Evolutionary conservation across 1,284 basidiomycete species (phyloP).

Genomic region (Vanrija pseudolonga): DNA sequence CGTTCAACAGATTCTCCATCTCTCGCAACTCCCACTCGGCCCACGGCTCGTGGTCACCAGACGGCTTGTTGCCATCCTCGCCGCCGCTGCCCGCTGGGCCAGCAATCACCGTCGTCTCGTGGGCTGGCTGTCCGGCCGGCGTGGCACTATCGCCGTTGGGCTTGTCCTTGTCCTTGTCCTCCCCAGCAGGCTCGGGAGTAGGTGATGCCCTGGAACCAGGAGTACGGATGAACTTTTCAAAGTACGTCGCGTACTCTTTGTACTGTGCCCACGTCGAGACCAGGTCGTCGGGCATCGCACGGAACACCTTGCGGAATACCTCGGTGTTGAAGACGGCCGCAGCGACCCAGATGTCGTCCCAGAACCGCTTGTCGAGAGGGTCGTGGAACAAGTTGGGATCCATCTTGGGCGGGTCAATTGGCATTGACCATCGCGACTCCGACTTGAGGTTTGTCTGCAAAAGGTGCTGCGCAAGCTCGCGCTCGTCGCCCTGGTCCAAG

Average conservation of each 20-base stretch:
- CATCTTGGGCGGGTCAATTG: slow-evolving; percentile 64
- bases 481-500: slow-evolving; percentile 51
- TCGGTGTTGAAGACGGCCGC: slow-evolving; percentile 84
- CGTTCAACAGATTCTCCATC: slow-evolving; percentile 75
- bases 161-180: not conserved
- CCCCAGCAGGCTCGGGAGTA: not conserved
- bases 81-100: not conserved
- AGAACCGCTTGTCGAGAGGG: slow-evolving; percentile 78
- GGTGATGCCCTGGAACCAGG: not conserved
- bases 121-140: no score
- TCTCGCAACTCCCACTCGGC: slow-evolving; percentile 77
- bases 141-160: not conserved
- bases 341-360: slow-evolving; percentile 83
- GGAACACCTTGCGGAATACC: slow-evolving; percentile 89
- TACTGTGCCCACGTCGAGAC: slow-evolving; percentile 93
- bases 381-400: slow-evolving; percentile 78
- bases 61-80: slow-evolving; percentile 27
- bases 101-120: no score
- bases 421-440: slow-evolving; percentile 53
- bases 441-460: slow-evolving; percentile 59
- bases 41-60: slow-evolving; percentile 64
- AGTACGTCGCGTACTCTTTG: slow-evolving; percentile 70
- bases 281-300: slow-evolving; percentile 82
- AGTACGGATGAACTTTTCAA: slow-evolving; percentile 61
- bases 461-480: slow-evolving; percentile 54